A percentile compares a stretch with the other conserved stretches of the same genome.
These are phyloP conservation scores for Tephrocybe sp. DNA, from an alignment of 768 basidiomycete genomes.

Conservation along the genomic window DNA sequence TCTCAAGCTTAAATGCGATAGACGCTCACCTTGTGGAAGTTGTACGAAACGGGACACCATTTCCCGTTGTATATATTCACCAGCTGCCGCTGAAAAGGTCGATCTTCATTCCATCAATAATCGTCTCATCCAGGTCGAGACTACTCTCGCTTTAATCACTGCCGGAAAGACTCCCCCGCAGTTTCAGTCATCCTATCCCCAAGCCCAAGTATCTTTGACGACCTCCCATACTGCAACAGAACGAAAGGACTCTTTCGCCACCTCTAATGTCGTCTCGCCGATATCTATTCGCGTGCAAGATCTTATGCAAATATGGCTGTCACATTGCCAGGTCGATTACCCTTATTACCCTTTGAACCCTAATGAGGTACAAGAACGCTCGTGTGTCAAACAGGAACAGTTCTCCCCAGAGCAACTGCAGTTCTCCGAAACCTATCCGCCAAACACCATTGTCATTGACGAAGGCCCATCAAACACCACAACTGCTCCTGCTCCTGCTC, in stretches of 20 bases:
- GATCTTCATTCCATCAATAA: constrained; percentile 85
- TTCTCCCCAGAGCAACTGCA: constrained; percentile 17
- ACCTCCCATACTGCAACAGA: constrained; percentile 19
- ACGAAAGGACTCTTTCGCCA: constrained; percentile 27
- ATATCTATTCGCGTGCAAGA: constrained; percentile 56
- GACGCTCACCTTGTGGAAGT: constrained; percentile 71
- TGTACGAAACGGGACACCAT: constrained; percentile 80
- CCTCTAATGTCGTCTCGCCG: constrained; percentile 40
- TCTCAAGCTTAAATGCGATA: constrained; percentile 82
- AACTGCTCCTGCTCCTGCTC: not conserved
- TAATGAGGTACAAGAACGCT: constrained; percentile 2
- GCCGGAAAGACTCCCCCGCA: constrained; percentile 33
- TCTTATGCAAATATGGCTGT: constrained; percentile 58
- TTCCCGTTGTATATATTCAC: constrained; percentile 70
- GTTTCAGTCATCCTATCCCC: constrained; percentile 35
- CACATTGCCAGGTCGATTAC: constrained; percentile 40
- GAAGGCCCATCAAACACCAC: constrained; percentile 3
- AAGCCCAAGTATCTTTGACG: constrained; percentile 17
- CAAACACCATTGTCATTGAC: constrained; percentile 13
- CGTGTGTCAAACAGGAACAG: constrained; percentile 31
- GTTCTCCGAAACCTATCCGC: constrained; percentile 14
- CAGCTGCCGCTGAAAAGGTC: constrained; percentile 84
- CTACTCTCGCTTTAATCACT: constrained; percentile 49
- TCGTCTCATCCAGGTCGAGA: constrained; percentile 69
- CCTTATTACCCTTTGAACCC: constrained; percentile 5